A percentile compares a stretch with the other conserved stretches of the same genome.
Conservation (phyloP, 2,329 filamentous ascomycete genomes). For the Mycosphaerelloides madeirae region DNA sequence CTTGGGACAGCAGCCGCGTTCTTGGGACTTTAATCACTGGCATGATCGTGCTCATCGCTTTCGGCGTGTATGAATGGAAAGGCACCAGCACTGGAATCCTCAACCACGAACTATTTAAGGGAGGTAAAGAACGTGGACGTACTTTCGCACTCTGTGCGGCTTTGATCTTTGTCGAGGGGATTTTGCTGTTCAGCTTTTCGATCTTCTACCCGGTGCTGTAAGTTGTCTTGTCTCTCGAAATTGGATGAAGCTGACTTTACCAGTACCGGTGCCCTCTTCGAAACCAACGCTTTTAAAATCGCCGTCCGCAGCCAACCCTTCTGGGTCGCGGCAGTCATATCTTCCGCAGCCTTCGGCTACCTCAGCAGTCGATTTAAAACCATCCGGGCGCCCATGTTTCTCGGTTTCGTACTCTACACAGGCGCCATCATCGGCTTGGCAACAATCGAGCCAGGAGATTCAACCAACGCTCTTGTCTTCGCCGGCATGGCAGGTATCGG, state of each 20-base stretch:
- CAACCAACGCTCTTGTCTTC: constrained; percentile 13
- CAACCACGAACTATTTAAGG: constrained; percentile 16
- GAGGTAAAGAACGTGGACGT: constrained; percentile 5
- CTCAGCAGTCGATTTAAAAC: constrained; percentile 10
- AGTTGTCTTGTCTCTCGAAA: too few relatives aligned
- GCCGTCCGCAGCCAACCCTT: constrained; percentile 10
- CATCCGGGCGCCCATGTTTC: constrained; percentile 10
- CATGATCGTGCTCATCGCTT: constrained; percentile 29
- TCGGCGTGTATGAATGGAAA: constrained; percentile 24
- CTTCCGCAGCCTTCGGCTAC: constrained; percentile 9
- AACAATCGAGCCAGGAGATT: constrained; percentile 16
- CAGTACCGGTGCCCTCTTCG: constrained; percentile 9
- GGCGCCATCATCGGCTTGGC: constrained; percentile 13
- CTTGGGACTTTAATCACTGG: constrained; percentile 32
- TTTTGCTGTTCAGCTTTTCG: constrained; percentile 13
- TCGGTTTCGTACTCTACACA: constrained; percentile 16
- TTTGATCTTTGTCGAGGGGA: constrained; percentile 18
- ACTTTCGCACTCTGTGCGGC: constrained; percentile 11
- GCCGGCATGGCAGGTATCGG: constrained; percentile 15
- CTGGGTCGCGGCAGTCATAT: constrained; percentile 11
- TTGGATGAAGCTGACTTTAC: too few relatives aligned
- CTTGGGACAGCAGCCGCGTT: constrained; percentile 31
- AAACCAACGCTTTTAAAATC: constrained; percentile 5
- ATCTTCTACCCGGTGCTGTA: too few relatives aligned
- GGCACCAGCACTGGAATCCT: constrained; percentile 16